Conservation (phyloP, 257 asterid genomes). For the Jasminum sambac region DNA sequence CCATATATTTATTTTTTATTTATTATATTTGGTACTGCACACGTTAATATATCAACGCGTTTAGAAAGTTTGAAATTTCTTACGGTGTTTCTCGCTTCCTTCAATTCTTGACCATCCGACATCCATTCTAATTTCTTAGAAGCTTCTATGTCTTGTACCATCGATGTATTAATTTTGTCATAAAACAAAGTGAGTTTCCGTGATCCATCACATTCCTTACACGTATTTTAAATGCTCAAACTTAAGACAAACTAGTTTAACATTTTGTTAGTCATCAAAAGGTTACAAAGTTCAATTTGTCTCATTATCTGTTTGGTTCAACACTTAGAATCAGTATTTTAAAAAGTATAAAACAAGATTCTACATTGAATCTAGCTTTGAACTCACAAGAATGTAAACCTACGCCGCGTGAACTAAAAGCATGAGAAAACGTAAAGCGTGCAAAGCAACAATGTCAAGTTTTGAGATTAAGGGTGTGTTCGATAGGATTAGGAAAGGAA, state of each 20-base stretch:
- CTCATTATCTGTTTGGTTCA: background rate
- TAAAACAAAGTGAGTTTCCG: background rate
- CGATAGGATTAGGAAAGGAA: too few relatives aligned
- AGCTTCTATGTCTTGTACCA: constrained; percentile 19
- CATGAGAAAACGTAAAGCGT: too few relatives aligned
- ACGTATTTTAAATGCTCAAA: background rate
- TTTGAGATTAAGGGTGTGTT: too few relatives aligned
- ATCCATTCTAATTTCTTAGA: constrained; percentile 19
- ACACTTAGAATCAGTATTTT: too few relatives aligned
- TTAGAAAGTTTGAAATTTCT: constrained; percentile 43
- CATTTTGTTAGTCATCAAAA: background rate
- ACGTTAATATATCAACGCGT: constrained; percentile 40
- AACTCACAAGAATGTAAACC: too few relatives aligned
- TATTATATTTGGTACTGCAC: background rate
- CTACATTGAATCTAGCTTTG: too few relatives aligned
- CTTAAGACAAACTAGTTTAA: background rate
- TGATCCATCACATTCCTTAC: too few relatives aligned
- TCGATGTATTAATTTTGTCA: background rate
- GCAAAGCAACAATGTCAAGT: too few relatives aligned
- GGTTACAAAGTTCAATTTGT: too few relatives aligned
- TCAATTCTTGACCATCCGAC: constrained; percentile 21
- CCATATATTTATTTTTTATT: background rate
- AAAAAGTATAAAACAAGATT: too few relatives aligned
- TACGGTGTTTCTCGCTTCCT: constrained; percentile 11
- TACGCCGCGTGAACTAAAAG: too few relatives aligned